Evolutionary conservation across 257 asterid species (phyloP), one percentile per base, ranked within the genome.

Genomic region (Solanum bukasovii): DNA sequence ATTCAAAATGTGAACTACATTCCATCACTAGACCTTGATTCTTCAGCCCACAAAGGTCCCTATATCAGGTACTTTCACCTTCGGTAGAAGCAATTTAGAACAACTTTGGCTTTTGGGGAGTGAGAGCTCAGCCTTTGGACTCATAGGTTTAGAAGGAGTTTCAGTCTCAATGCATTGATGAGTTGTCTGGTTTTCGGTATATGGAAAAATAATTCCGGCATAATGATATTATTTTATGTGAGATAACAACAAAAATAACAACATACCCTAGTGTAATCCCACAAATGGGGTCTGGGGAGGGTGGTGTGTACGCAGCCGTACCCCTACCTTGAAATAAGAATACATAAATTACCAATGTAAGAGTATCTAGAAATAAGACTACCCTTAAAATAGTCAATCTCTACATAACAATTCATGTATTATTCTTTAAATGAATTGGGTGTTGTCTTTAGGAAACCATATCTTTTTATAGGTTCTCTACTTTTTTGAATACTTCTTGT

Each of bases 1-100:
- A 91, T 97, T 89, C 93, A 91, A 79, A 91, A 86, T 25, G 94
- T 93, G 2, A 88, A 93, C 91, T 93, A 91, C 92, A 90, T 96
- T 52, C 90, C 90, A 78, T 92, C 95, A 27, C 88, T 89, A 4
- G 79, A 88, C 87, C 87, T 93, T n/a, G 89, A 87, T 40, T 40
- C 46, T 87, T 93, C 93, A 61, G 68, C 87, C 44, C 92, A 92
- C 73, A 90, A 78, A 89, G 98, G 98, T 42, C 98, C 98, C 75
- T 10, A 72, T 23, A 93, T 92, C 94, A 92, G 98, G 99, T 96
- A 91, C 42, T 88, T 90, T 56, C 20, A 31, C 46, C 71, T 67
- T 89, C 81, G 49, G 25, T 79, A 52, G 21, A 46, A 82, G 9
- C 34, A 74, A 52, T 83, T 74, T 37, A 33, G 4, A 86, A 49